Evolutionary conservation across 2,329 filamentous ascomycete species (phyloP).

Genomic region (Emydomyces testavorans): DNA sequence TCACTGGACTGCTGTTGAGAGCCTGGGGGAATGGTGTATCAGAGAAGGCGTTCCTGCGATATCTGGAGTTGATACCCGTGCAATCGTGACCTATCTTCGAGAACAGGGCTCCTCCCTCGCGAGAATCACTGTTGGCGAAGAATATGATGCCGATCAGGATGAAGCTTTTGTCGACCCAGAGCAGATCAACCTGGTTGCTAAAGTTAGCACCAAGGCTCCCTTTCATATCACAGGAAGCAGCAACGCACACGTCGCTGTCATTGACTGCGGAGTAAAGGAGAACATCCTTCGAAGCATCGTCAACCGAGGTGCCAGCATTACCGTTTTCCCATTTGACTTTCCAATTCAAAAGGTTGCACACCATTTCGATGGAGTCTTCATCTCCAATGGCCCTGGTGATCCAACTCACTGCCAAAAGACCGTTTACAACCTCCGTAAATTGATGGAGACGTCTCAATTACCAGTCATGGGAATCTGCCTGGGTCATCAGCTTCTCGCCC

Average conservation of each 20-base stretch:
- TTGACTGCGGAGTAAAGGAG: constrained; percentile 99
- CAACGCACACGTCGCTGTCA: constrained; percentile 78
- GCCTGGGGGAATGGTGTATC: constrained; percentile 84
- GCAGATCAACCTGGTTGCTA: constrained; percentile 91
- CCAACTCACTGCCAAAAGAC: constrained; percentile 93
- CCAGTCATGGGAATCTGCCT: constrained; percentile 98
- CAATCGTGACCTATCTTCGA: constrained; percentile 87
- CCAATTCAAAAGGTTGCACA: constrained; percentile 96
- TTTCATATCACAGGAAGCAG: constrained; percentile 83
- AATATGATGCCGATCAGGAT: constrained; percentile 97
- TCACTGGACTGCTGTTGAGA: constrained; percentile 97
- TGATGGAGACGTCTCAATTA: constrained; percentile 83
- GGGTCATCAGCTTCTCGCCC: constrained; percentile 87
- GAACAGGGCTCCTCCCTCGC: constrained; percentile 95
- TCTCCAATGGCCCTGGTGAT: constrained; percentile 96
- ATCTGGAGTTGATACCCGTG: constrained; percentile 91
- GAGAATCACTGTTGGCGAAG: constrained; percentile 86
- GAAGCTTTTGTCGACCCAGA: constrained; percentile 91
- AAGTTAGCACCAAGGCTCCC: constrained; percentile 93
- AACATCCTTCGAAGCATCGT: constrained; percentile 96
- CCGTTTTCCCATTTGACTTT: constrained; percentile 92
- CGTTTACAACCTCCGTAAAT: constrained; percentile 76
- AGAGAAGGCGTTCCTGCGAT: constrained; percentile 93
- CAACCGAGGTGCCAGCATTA: constrained; percentile 79
- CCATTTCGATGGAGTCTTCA: constrained; percentile 97